These are phyloP conservation scores for Knufia fluminis DNA, from an alignment of 2,329 filamentous ascomycete species.

Conservation along the genomic window DNA sequence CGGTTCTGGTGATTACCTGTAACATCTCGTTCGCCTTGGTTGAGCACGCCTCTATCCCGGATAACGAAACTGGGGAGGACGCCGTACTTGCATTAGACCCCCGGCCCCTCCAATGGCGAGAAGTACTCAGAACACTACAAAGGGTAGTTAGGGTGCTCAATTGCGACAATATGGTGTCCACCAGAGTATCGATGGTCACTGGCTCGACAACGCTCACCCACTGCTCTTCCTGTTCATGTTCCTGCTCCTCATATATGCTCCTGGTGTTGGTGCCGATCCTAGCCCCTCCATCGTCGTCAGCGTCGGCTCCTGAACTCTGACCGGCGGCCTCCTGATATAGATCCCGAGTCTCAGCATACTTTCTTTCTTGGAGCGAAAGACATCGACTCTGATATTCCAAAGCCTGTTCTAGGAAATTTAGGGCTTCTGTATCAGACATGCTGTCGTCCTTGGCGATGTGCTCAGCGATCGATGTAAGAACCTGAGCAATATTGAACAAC, in stretches of 20 bases:
- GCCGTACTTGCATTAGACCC: constrained; percentile 19
- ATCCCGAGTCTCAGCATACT: constrained; percentile 39
- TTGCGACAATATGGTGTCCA: constrained; percentile 60
- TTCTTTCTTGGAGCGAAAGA: constrained; percentile 44
- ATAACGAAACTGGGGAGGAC: constrained; percentile 34
- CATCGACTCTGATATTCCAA: constrained; percentile 52
- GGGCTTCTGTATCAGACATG: constrained; percentile 36
- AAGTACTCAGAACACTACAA: constrained; percentile 38
- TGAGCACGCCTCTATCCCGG: constrained; percentile 51
- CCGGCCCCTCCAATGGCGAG: no score
- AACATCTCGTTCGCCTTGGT: constrained; percentile 45
- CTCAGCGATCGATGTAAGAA: constrained; percentile 58
- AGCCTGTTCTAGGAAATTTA: constrained; percentile 50
- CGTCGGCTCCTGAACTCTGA: constrained; percentile 4
- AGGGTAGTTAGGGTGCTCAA: constrained; percentile 46
- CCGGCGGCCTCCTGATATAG: constrained; percentile 22
- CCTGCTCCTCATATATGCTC: constrained; percentile 12
- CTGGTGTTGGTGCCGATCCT: constrained; percentile 8
- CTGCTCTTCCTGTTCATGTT: constrained; percentile 38
- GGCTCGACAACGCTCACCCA: constrained; percentile 61
- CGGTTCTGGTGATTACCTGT: constrained; percentile 40
- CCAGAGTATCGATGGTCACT: constrained; percentile 52
- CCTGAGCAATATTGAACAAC: constrained; percentile 63
- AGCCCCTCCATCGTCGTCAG: constrained; percentile 28
- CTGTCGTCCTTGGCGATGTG: constrained; percentile 44